Base-by-base conservation (phyloP, 1,284 basidiomycete genomes). In the Vanrija humicola region DNA sequence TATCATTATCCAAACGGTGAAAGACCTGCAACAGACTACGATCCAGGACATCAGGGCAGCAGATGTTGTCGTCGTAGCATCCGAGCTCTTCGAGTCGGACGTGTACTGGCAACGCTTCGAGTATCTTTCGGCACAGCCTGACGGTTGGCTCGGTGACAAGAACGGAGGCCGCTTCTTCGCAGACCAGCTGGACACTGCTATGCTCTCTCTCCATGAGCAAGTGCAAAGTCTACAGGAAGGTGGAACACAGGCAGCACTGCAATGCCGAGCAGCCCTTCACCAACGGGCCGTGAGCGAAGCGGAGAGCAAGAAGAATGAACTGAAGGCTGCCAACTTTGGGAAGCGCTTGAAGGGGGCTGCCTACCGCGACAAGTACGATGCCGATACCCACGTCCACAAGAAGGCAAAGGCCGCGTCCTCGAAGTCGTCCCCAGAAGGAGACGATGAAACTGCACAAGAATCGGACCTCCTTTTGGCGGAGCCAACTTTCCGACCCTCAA, bases 151-250 rank as follows among this genome's bases (percentile, higher is more conserved):
- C 7, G 59, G 58, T 46, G 72, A 74, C 51, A 63, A 64, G 46
- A 47, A 65, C n/a, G 89, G 90, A 15, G 90, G 90, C 8, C 84
- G 92, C n/a, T 90, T 91, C 78, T 94, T 94, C 79, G 85, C 87
- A 48, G 85, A 87, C 15, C 82, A 88, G 29, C 78, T 95, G 19
- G 83, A 87, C 29, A 80, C 83, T 21, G 80, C 83, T 18, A 74
- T 88, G 47, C 74, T 78, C 8, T 79, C 82, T 1, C 77, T 95
- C 25, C 78, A 79, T 60, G 75, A 70, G 3, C 90, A 94, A 63
- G 84, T 87, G 1, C 83, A 87, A 42, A 78, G 82, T 12, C 80
- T 84, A 56, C 77, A 82, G 26, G 44, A 52, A 1, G 77, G 87
- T 40, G 89, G 87, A 5, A 34, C 34, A 34, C 9, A 34, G 34